Evolutionary conservation across 148 eudicot genomes (phyloP).

Genomic region (Tetragonia tetragonoides): DNA sequence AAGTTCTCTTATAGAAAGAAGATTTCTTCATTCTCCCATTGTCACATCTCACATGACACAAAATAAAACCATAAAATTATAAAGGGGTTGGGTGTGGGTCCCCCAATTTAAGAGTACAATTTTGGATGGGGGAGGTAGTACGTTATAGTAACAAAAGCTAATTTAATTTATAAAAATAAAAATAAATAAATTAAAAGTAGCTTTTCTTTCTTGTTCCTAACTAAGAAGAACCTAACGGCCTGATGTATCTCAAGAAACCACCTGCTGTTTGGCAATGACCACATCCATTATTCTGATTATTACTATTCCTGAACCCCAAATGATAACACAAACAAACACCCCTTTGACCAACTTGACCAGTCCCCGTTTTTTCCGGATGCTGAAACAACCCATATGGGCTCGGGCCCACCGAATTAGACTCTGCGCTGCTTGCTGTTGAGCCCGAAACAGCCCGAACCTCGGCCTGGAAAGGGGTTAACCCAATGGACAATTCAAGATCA

Average conservation of each 20-base stretch:
- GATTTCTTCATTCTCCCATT: neutral
- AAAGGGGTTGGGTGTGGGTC: neutral
- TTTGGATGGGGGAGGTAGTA: neutral
- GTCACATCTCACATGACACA: neutral
- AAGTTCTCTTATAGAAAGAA: neutral
- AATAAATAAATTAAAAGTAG: neutral
- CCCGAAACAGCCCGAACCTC: neutral
- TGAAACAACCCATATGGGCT: slow-evolving; percentile 1
- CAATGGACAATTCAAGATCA: slow-evolving; percentile 64
- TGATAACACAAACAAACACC: slow-evolving; percentile 39
- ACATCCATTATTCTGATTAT: slow-evolving; percentile 26
- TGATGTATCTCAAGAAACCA: slow-evolving; percentile 27
- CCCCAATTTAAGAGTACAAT: slow-evolving; percentile 15
- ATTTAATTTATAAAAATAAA: neutral
- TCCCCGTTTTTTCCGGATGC: slow-evolving; percentile 7
- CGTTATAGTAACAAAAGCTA: neutral
- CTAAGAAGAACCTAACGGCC: neutral
- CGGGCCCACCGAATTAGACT: slow-evolving; percentile 9
- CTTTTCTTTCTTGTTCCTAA: neutral
- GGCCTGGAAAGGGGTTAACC: slow-evolving; percentile 41
- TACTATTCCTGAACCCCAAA: slow-evolving; percentile 28
- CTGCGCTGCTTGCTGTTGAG: slow-evolving; percentile 23
- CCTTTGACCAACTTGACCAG: neutral
- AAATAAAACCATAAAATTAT: neutral
- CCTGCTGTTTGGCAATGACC: slow-evolving; percentile 33